These are phyloP conservation scores for Cardamine resedifolia DNA, from an alignment of 345 rosid genomes.

Conservation along the genomic window DNA sequence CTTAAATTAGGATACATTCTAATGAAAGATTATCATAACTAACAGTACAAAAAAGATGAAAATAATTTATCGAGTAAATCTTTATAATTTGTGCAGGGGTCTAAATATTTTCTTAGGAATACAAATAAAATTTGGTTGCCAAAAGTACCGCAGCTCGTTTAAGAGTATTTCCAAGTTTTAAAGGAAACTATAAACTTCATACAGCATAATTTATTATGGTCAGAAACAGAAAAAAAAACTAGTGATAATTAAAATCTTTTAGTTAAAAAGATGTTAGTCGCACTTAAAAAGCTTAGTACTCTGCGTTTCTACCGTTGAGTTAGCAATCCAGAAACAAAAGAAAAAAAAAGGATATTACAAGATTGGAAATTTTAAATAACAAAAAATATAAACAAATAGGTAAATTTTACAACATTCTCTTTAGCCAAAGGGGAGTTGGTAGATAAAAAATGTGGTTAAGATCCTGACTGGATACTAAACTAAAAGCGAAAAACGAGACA, in stretches of 20 bases:
- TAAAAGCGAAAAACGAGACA: conserved; percentile 4
- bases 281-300: too few relatives aligned
- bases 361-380: too few relatives aligned
- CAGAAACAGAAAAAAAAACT: background rate
- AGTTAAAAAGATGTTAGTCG: too few relatives aligned
- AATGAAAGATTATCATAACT: background rate
- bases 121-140: background rate
- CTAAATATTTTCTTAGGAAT: background rate
- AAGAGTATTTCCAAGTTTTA: background rate
- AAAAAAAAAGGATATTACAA: too few relatives aligned
- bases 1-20: background rate
- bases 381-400: too few relatives aligned
- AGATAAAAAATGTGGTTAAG: background rate
- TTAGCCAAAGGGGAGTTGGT: background rate
- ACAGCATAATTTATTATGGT: background rate
- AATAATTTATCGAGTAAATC: background rate
- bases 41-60: background rate
- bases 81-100: background rate
- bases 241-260: background rate
- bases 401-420: background rate
- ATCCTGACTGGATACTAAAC: conserved; percentile 14
- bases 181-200: background rate
- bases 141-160: background rate
- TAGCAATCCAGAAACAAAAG: too few relatives aligned
- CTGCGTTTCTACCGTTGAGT: too few relatives aligned